phyloP scores from a whole-genome alignment of 2,329 filamentous ascomycete genomes.

The Diplodia corticola region DNA sequence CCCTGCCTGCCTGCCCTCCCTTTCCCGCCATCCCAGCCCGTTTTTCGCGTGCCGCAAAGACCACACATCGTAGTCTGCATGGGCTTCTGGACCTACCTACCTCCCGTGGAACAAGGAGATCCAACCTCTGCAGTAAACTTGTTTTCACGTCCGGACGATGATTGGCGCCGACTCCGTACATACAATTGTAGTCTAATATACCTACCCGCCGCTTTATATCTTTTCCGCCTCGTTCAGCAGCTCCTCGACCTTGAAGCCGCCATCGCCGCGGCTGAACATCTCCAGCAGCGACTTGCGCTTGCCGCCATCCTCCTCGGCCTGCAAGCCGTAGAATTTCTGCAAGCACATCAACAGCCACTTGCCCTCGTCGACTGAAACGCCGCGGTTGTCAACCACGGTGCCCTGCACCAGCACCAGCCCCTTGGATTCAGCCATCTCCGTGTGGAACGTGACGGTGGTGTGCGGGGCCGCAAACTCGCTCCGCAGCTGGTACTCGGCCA shows the following conservation, averaged over 20 bases:
- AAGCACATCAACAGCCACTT: slow-evolving; percentile 88
- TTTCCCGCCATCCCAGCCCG: neutral
- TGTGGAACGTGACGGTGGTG: slow-evolving; percentile 89
- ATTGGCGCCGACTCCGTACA: neutral
- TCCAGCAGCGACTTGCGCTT: slow-evolving; percentile 67
- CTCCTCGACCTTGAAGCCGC: slow-evolving; percentile 77
- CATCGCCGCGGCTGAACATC: slow-evolving; percentile 79
- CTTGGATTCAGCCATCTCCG: slow-evolving; percentile 72
- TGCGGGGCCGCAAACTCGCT: slow-evolving; percentile 90
- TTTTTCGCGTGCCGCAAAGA: neutral
- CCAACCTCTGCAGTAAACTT: neutral
- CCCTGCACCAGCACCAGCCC: slow-evolving; percentile 86
- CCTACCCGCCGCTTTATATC: slow-evolving; percentile 43
- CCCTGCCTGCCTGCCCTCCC: neutral
- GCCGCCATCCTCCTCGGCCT: slow-evolving; percentile 55
- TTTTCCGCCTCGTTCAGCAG: slow-evolving; percentile 88
- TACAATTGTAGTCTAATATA: neutral
- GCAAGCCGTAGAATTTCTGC: slow-evolving; percentile 84
- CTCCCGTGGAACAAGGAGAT: neutral
- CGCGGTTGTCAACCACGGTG: slow-evolving; percentile 70
- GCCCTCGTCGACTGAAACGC: slow-evolving; percentile 78
- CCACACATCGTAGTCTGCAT: neutral
- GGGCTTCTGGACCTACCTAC: neutral
- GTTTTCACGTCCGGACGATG: too few relatives aligned
- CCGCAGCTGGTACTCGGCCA: slow-evolving; percentile 88